Percentiles rank a stretch among this genome's conserved stretches.
These are phyloP conservation scores for Solanum megistacrolobum DNA, from an alignment of 257 asterid genomes.

Conservation along the genomic window DNA sequence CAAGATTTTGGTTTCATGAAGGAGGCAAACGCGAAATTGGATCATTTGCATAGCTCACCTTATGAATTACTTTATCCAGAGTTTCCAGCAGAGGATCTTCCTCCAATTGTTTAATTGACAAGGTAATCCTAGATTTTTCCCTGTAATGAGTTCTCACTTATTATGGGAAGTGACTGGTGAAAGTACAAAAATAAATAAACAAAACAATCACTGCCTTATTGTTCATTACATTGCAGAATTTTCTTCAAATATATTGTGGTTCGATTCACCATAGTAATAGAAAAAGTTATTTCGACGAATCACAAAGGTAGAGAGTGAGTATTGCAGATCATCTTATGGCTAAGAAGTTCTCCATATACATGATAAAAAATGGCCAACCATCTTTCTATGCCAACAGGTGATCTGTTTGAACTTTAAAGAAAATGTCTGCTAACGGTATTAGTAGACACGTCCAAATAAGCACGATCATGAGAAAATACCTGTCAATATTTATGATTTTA, in stretches of 20 bases:
- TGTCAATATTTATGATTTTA: constrained; percentile 56
- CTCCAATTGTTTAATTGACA: constrained; percentile 87
- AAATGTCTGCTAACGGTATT: neutral
- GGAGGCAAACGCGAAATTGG: neutral
- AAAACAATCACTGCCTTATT: neutral
- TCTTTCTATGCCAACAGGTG: neutral
- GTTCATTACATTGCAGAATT: neutral
- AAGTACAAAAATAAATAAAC: neutral
- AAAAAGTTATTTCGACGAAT: neutral
- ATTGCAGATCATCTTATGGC: neutral
- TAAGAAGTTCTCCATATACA: neutral
- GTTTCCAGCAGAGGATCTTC: constrained; percentile 94
- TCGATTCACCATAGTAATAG: neutral
- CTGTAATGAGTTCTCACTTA: neutral
- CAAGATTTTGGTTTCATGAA: neutral
- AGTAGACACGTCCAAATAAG: neutral
- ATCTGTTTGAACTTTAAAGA: neutral
- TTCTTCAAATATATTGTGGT: neutral
- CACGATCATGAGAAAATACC: constrained; percentile 21
- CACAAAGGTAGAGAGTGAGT: neutral
- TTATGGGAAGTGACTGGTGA: neutral
- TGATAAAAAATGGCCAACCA: neutral
- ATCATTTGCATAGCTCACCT: constrained; percentile 28
- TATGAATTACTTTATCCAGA: constrained; percentile 86
- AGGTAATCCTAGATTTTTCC: constrained; percentile 56